A percentile compares a stretch with the other conserved stretches of the same genome.
Conservation (phyloP, 495 filamentous ascomycete genomes). For the Jackrogersella multiformis region DNA sequence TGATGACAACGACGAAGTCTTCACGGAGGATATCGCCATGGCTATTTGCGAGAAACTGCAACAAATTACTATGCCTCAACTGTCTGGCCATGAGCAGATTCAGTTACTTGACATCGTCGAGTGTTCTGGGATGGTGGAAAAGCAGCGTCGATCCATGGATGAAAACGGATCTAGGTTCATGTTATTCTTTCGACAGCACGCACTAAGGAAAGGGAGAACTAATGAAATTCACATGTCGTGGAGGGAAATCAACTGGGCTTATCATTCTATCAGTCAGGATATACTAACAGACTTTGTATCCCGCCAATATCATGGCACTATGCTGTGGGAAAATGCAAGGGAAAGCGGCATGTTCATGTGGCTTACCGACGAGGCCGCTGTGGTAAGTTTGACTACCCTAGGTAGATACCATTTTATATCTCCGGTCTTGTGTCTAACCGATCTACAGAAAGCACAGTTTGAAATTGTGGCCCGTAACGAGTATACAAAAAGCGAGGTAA, state of each 20-base stretch:
- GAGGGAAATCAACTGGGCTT: constrained; percentile 95
- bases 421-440: too few relatives aligned
- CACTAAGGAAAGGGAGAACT: constrained; percentile 71
- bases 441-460: constrained; percentile 74
- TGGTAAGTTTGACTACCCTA: constrained; percentile 64
- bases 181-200: constrained; percentile 88
- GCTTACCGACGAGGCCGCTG: constrained; percentile 77
- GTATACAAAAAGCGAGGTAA: constrained; percentile 86
- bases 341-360: constrained; percentile 96
- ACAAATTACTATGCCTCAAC: constrained; percentile 76
- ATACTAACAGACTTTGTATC: constrained; percentile 90
- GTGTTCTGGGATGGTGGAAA: constrained; percentile 85
- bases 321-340: constrained; percentile 85
- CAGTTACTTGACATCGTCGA: constrained; percentile 87
- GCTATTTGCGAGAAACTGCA: constrained; percentile 82
- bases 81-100: constrained; percentile 90
- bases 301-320: constrained; percentile 75
- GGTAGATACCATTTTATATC: not conserved
- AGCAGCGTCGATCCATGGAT: constrained; percentile 90
- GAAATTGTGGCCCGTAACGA: constrained; percentile 91
- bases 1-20: constrained; percentile 66
- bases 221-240: constrained; percentile 79
- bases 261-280: constrained; percentile 90
- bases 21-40: constrained; percentile 77
- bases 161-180: constrained; percentile 91